Conservation (phyloP, 768 basidiomycete genomes). For the Psilocybe cyanescens region DNA sequence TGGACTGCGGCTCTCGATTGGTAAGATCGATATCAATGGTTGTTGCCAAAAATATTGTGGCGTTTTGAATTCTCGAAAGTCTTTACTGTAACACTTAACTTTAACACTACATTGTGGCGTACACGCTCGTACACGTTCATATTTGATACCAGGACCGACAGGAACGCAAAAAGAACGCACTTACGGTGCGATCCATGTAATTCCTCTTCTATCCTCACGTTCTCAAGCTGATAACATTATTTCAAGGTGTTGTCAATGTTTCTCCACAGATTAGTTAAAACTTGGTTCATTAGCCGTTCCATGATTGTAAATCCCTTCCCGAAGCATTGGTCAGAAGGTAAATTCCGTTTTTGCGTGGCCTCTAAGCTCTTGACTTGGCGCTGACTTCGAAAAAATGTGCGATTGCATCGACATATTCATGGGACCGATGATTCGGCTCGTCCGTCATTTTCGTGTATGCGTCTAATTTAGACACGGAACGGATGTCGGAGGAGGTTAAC, state of each 20-base stretch:
- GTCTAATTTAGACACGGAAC: constrained; percentile 18
- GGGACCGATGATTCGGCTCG: constrained; percentile 24
- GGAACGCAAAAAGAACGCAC: not conserved
- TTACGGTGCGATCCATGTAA: not conserved
- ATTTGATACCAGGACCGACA: not conserved
- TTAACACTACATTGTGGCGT: not conserved
- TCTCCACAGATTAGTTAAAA: not conserved
- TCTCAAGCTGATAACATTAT: not conserved
- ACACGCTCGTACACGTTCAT: not conserved
- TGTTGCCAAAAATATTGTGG: not conserved
- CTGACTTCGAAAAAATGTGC: constrained; percentile 31
- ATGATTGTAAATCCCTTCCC: constrained; percentile 18
- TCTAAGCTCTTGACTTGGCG: constrained; percentile 12
- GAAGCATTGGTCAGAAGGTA: constrained; percentile 7
- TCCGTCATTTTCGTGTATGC: constrained; percentile 43
- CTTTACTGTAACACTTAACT: not conserved
- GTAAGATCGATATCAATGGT: not conserved
- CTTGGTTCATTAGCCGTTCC: not conserved
- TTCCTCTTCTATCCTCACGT: not conserved
- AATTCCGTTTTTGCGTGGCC: not conserved
- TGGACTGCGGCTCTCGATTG: too few relatives aligned
- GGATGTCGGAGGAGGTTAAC: constrained; percentile 9
- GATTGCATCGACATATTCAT: constrained; percentile 41
- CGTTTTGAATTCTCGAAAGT: not conserved
- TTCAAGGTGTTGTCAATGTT: too few relatives aligned